Conservation (phyloP, 306 rosid species). For the Vachellia collinsii region DNA sequence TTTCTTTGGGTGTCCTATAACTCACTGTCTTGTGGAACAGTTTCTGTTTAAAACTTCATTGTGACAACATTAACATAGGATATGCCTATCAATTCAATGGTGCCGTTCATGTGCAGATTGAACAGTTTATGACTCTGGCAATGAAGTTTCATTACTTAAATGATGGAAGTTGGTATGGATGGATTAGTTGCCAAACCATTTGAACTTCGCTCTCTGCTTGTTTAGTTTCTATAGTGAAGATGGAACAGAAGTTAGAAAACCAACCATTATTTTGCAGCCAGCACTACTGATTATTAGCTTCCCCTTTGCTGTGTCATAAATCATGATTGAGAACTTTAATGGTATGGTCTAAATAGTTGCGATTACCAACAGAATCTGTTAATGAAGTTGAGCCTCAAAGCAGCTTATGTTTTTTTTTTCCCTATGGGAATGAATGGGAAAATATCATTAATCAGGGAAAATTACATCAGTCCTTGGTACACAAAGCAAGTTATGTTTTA, state of each 20-base stretch:
- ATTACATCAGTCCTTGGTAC: too few relatives aligned
- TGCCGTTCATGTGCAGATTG: not conserved
- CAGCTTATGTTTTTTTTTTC: too few relatives aligned
- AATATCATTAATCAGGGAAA: too few relatives aligned
- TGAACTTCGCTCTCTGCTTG: not conserved
- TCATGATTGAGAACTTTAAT: not conserved
- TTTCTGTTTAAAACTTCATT: not conserved
- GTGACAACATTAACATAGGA: not conserved
- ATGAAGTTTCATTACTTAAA: not conserved
- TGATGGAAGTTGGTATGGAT: not conserved
- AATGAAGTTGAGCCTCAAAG: not conserved
- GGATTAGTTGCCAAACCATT: not conserved
- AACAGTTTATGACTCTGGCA: not conserved
- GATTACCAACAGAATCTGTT: not conserved
- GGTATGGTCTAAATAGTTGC: not conserved
- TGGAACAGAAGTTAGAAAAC: not conserved
- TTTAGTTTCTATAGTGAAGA: not conserved
- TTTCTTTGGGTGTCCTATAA: not conserved
- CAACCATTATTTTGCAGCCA: slow-evolving; percentile 5
- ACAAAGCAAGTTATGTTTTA: too few relatives aligned
- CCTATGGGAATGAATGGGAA: too few relatives aligned
- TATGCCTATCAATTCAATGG: not conserved
- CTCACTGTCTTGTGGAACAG: not conserved
- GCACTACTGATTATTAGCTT: not conserved
- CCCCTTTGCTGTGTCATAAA: not conserved